Percentiles rank a stretch among this genome's conserved stretches.
Conservation (phyloP, 73 alveolate species). For the Blepharisma stoltei region DNA sequence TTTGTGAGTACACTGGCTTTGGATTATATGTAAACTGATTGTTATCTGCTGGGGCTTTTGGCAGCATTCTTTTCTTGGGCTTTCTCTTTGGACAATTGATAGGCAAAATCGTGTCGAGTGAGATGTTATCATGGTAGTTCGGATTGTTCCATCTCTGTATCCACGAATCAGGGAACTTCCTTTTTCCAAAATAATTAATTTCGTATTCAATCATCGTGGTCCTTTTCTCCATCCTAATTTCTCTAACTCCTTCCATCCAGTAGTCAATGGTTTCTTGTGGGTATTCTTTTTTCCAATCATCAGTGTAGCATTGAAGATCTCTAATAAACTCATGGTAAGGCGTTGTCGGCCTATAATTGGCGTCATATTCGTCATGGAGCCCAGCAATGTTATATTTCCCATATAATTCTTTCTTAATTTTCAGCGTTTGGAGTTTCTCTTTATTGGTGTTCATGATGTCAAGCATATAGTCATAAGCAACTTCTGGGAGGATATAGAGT, state of each 20-base stretch:
- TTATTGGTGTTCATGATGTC: conserved; percentile 39
- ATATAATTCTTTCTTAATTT: conserved; percentile 43
- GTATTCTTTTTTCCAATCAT: conserved; percentile 55
- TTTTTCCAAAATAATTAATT: background rate
- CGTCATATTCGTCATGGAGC: conserved; percentile 51
- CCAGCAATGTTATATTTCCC: conserved; percentile 62
- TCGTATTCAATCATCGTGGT: background rate
- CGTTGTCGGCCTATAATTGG: conserved; percentile 46
- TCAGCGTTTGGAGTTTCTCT: conserved; percentile 28
- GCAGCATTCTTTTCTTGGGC: background rate
- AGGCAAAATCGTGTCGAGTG: too few species aligned
- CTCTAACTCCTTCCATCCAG: background rate
- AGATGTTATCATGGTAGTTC: background rate
- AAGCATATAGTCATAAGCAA: conserved; percentile 35
- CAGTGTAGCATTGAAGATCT: conserved; percentile 49
- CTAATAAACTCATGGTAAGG: conserved; percentile 30
- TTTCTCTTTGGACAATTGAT: background rate
- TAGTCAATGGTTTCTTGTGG: conserved; percentile 41
- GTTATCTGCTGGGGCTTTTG: background rate
- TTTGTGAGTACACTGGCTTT: background rate
- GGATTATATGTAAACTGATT: background rate
- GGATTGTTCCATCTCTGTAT: background rate
- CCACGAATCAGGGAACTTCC: background rate
- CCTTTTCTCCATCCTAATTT: background rate
- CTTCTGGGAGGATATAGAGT: conserved; percentile 38